Conservation (phyloP, 805 yeast genomes). For the Candida ovalis region DNA sequence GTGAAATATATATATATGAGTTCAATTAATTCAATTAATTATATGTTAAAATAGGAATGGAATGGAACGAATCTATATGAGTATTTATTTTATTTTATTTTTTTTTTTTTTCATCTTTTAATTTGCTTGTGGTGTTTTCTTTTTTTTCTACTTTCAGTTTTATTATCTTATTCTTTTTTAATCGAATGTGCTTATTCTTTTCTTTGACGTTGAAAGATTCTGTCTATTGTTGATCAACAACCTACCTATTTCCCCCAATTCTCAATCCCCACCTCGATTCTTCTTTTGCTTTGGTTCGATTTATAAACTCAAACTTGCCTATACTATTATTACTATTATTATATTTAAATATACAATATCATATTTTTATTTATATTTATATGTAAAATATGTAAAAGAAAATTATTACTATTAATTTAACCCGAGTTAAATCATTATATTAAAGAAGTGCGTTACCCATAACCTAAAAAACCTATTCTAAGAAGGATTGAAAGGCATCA, state of each 20-base stretch:
- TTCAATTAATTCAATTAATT: constrained; percentile 3
- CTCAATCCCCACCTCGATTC: neutral
- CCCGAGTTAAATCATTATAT: neutral
- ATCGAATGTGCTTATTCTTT: no score
- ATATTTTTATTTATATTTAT: neutral
- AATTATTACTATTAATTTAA: neutral
- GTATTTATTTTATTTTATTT: no score
- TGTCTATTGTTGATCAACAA: no score
- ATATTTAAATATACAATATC: no score
- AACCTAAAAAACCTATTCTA: constrained; percentile 1
- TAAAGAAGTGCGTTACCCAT: neutral
- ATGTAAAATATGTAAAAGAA: no score
- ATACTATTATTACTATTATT: neutral
- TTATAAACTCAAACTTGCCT: neutral
- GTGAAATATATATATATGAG: constrained; percentile 22
- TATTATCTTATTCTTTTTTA: no score
- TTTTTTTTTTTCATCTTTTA: no score
- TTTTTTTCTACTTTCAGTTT: no score
- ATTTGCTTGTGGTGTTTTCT: no score
- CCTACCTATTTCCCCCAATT: no score
- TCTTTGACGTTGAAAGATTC: no score
- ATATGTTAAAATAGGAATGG: neutral
- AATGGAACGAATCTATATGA: no score
- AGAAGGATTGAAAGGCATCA: constrained; percentile 33
- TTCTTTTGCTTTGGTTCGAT: neutral